phyloP scores from a whole-genome alignment of 371 early-diverging fungal genomes.

The Mucor velutinosus region DNA sequence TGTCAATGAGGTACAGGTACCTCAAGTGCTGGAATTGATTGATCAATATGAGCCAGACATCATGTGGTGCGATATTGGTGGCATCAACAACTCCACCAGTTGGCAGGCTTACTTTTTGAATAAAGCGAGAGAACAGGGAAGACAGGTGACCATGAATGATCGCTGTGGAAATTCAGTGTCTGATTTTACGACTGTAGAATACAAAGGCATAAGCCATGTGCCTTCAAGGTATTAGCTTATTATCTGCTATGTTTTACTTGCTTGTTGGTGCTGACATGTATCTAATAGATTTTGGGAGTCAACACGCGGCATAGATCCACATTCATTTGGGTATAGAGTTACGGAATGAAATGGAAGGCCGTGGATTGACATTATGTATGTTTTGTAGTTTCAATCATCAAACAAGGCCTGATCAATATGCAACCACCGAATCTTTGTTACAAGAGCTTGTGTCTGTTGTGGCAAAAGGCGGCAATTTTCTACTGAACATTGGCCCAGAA shows the following conservation, averaged over 20 bases:
- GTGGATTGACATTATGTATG: neutral
- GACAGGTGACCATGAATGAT: conserved; percentile 25
- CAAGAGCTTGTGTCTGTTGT: conserved; percentile 29
- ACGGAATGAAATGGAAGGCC: too few species aligned
- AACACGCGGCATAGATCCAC: conserved; percentile 23
- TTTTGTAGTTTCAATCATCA: conserved; percentile 24
- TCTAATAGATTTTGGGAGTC: conserved; percentile 22
- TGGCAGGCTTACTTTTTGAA: conserved; percentile 38
- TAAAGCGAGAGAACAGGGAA: conserved; percentile 10
- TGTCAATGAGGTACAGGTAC: conserved; percentile 40
- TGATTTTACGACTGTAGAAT: conserved; percentile 25
- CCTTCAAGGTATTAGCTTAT: conserved; percentile 12
- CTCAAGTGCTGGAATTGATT: conserved; percentile 37
- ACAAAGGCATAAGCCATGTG: conserved; percentile 3
- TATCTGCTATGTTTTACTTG: neutral
- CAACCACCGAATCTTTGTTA: conserved; percentile 20
- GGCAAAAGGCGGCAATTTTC: conserved; percentile 37
- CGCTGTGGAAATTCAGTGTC: conserved; percentile 20
- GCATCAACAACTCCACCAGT: conserved; percentile 37
- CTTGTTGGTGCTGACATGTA: neutral
- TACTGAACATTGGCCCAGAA: conserved; percentile 38
- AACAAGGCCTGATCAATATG: conserved; percentile 29
- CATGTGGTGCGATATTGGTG: conserved; percentile 46
- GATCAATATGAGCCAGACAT: conserved; percentile 29
- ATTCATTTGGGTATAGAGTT: conserved; percentile 20